Evolutionary conservation across 2,329 filamentous ascomycete genomes (phyloP), one percentile per base, ranked within the genome.

Genomic region (Cercospora janseana): DNA sequence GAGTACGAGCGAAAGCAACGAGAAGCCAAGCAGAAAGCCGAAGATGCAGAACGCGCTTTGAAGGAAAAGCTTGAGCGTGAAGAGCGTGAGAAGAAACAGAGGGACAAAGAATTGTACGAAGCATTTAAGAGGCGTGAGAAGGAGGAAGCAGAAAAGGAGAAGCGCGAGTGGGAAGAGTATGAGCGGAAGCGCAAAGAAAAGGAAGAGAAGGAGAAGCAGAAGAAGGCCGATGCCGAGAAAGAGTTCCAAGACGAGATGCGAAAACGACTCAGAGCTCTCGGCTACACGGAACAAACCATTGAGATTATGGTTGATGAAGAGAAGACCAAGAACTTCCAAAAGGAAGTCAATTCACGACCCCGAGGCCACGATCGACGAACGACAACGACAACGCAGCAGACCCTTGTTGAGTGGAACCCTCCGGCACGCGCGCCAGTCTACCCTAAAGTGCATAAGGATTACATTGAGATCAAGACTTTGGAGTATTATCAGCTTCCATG

Each of bases 181-280:
- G 76, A 96, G 20, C 85, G 88, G 51, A 79, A 81, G 63, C 83
- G 90, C 57, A 91, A 91, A 73, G 58, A 60, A 87, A 92, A 67
- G 31, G 51, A 57, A 26, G 67, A 68, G 47, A 67, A 67, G 42
- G 52, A 63, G 37, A 55, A 60, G 51, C 48, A 57, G 27, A 57
- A 60, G 63, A 56, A 54, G 34, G 43, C 46, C 10, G 56, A 61
- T 66, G 49, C 68, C 2, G 57, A 75, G 44, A 68, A 69, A 48
- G 66, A 69, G 48, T 59, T 76, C n/a, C 72, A 75, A 41, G 66
- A 68, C 12, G 63, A 67, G 27, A 75, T 77, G 73, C 69, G 70
- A 49, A 70, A 72, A 51, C 66, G 70, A 4, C 65, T 77, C 3
- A 62, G 67, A 20, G 67, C 72, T 46, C 68, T 72, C 12, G 74